These are phyloP conservation scores for Aspergillus terreus DNA, from an alignment of 2,329 filamentous ascomycete genomes.

Conservation along the genomic window DNA sequence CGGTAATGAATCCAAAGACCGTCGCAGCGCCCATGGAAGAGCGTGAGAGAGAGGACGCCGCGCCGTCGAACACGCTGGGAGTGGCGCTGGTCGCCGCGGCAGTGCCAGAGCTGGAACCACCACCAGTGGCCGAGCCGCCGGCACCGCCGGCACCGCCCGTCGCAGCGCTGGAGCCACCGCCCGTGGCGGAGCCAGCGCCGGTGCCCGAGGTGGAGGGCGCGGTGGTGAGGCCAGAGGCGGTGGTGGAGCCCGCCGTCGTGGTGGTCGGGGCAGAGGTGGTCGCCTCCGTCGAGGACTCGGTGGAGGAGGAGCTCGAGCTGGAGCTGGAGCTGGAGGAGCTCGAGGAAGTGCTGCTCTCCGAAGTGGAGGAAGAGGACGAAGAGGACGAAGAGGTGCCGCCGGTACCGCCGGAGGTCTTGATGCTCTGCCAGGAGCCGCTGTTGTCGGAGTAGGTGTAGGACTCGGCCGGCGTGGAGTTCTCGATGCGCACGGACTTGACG, in stretches of 20 bases:
- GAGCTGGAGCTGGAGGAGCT: constrained; percentile 11
- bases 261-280: constrained; percentile 7
- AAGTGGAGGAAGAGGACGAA: constrained; percentile 5
- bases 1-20: constrained; percentile 20
- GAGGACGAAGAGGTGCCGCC: constrained; percentile 9
- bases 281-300: constrained; percentile 10
- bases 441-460: constrained; percentile 64
- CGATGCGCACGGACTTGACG: constrained; percentile 58
- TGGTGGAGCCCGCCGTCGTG: constrained; percentile 1
- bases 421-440: constrained; percentile 61
- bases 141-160: constrained; percentile 5
- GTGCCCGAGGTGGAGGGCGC: constrained; percentile 1
- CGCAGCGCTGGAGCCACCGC: constrained; percentile 9
- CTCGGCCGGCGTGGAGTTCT: constrained; percentile 44
- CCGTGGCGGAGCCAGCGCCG: not conserved
- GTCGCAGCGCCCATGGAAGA: constrained; percentile 18
- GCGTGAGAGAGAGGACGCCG: constrained; percentile 19
- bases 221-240: constrained; percentile 1
- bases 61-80: constrained; percentile 15
- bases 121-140: constrained; percentile 6
- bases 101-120: constrained; percentile 11
- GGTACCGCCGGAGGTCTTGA: constrained; percentile 41
- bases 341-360: constrained; percentile 9
- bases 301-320: constrained; percentile 6
- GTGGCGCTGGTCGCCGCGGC: constrained; percentile 17